A percentile compares a stretch with the other conserved stretches of the same genome.
phyloP scores from a whole-genome alignment of 768 basidiomycete species.

The Pisolithus sp. region DNA sequence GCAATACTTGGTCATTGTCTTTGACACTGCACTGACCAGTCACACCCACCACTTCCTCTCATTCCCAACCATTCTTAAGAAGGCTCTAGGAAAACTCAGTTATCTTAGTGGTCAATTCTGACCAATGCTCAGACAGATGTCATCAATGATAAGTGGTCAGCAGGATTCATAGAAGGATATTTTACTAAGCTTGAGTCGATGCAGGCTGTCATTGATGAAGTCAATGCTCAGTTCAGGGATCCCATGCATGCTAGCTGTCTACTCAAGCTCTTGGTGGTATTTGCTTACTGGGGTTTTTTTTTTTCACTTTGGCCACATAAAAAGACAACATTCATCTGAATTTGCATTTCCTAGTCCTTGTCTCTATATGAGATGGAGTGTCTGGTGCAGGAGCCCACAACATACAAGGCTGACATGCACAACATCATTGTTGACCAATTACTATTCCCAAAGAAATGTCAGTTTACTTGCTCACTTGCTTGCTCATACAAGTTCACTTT shows the following conservation, averaged over 20 bases:
- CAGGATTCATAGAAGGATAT: slow-evolving; percentile 92
- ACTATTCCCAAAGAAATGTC: slow-evolving; percentile 86
- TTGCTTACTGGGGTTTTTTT: background rate
- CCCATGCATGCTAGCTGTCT: slow-evolving; percentile 50
- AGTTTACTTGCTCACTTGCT: slow-evolving; percentile 24
- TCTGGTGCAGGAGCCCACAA: slow-evolving; percentile 90
- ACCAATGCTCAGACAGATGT: slow-evolving; percentile 95
- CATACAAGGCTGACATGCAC: slow-evolving; percentile 95
- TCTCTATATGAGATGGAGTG: slow-evolving; percentile 98
- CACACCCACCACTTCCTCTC: slow-evolving; percentile 97
- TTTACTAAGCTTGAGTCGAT: slow-evolving; percentile 96
- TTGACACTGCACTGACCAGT: slow-evolving; percentile 97
- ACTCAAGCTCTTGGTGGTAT: background rate
- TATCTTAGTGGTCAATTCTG: slow-evolving; percentile 86
- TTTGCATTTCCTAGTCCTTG: slow-evolving; percentile 97
- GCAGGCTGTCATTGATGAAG: slow-evolving; percentile 95
- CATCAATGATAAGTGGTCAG: slow-evolving; percentile 91
- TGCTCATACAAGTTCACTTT: no score
- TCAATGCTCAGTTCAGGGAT: slow-evolving; percentile 99
- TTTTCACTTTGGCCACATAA: slow-evolving; percentile 45
- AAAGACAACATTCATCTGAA: slow-evolving; percentile 97
- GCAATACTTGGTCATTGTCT: slow-evolving; percentile 99
- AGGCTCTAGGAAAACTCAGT: slow-evolving; percentile 92
- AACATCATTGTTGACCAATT: slow-evolving; percentile 98
- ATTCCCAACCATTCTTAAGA: slow-evolving; percentile 97